Evolutionary conservation across 371 early-diverging fungal genomes (phyloP).

Genomic region (Mucor saturninus): DNA sequence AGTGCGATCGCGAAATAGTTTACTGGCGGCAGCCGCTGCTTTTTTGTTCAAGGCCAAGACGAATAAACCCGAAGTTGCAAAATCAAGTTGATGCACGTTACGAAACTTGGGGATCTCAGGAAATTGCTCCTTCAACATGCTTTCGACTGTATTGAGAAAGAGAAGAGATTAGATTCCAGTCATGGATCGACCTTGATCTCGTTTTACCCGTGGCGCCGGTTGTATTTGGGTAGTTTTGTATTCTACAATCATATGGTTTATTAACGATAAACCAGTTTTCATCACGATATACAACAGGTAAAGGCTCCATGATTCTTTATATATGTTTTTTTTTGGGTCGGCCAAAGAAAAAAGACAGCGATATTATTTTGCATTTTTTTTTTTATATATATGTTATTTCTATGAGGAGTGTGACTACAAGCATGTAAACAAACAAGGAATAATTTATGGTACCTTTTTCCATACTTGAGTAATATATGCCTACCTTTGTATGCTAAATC

Average conservation of each 20-base stretch:
- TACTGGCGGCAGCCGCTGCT: conserved; percentile 37
- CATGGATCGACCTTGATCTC: too few relatives aligned
- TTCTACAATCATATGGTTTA: conserved; percentile 38
- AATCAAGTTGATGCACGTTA: conserved; percentile 50
- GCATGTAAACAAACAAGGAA: too few relatives aligned
- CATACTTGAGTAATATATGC: too few relatives aligned
- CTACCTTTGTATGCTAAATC: too few relatives aligned
- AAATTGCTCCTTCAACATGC: conserved; percentile 26
- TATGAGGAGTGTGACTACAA: too few relatives aligned
- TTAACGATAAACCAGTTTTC: conserved; percentile 31
- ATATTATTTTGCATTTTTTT: too few relatives aligned
- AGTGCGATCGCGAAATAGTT: conserved; percentile 38
- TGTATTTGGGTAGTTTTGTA: conserved; percentile 24
- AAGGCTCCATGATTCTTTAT: background rate
- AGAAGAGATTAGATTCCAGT: background rate
- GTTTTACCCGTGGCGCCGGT: conserved; percentile 25
- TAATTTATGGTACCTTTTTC: too few relatives aligned
- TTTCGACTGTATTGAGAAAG: conserved; percentile 19
- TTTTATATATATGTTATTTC: too few relatives aligned
- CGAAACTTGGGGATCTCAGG: conserved; percentile 34
- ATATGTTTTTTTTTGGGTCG: too few relatives aligned
- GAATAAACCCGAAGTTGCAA: conserved; percentile 48
- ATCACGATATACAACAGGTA: conserved; percentile 26
- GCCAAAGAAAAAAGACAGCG: too few relatives aligned
- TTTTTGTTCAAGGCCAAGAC: conserved; percentile 43